Evolutionary conservation across 805 yeast species (phyloP), one percentile per base, ranked within the genome.

Genomic region (Teunomyces pallodes): DNA sequence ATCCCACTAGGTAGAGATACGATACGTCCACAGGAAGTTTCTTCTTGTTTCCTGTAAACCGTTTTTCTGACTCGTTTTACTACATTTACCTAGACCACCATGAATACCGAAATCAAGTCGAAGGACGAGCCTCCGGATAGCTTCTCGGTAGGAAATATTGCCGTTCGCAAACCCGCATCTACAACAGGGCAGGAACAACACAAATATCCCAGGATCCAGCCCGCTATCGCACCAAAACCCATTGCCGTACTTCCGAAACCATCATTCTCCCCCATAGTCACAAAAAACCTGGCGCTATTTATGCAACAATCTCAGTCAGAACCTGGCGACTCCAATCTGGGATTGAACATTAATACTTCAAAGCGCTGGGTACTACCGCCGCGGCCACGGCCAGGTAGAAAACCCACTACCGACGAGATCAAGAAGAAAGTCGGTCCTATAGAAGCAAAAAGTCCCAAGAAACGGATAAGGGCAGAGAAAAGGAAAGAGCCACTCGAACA

Each of bases 301-400:
- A 39, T 61, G 45, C 36, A 42, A 49, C 48, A 30, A 43, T 40
- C 55, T 4, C 44, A 47, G 16, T 29, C 45, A 29, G 39, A 40
- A 10, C 47, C 51, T 27, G 26, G 35, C 27, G 39, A 40, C 13
- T 47, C 49, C 29, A 56, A 55, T 24, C 36, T 50, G 16, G 52
- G 60, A 5, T 57, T 61, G 36, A 66, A 66, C 44, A 66, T 70
- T 43, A 72, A 72, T 51, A 69, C 74, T 6, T 65, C 67, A 46
- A 67, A 67, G 38, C 58, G 65, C 48, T 73, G 77, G 75, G 69
- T 69, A 12, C 54, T 70, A 33, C 75, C 75, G 6, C 74, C 75
- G 1, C 52, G 74, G 42, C 75, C 75, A 3, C 57, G 75, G 14
- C 74, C 75, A 3, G 77, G 77, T 9, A 54, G 77, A 29, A 72